A percentile compares a stretch with the other conserved stretches of the same genome.
Evolutionary conservation across 441 rosid species (phyloP).

Genomic region (Syzygium syzygioides): DNA sequence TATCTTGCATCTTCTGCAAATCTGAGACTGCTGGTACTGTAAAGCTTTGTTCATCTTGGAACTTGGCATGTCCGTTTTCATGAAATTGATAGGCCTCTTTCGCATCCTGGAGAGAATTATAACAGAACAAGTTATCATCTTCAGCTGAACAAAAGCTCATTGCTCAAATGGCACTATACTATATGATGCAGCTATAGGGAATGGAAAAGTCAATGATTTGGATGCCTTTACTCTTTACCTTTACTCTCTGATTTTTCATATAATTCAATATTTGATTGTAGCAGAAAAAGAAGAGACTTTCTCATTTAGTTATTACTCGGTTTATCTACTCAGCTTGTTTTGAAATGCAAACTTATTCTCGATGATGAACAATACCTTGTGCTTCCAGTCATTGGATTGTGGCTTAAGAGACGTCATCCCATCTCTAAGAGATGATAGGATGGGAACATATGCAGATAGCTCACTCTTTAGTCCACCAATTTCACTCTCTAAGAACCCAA

Average conservation of each 20-base stretch:
- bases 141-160: neutral
- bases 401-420: slow-evolving; percentile 40
- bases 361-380: neutral
- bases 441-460: slow-evolving; percentile 48
- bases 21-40: slow-evolving; percentile 35
- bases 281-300: neutral
- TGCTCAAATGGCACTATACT: neutral
- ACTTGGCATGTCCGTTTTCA: slow-evolving; percentile 21
- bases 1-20: slow-evolving; percentile 58
- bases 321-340: neutral
- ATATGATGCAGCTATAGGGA: neutral
- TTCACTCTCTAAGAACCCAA: slow-evolving; percentile 44
- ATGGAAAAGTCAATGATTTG: neutral
- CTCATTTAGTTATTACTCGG: neutral
- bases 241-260: neutral
- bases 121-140: neutral
- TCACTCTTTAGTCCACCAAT: slow-evolving; percentile 41
- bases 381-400: slow-evolving; percentile 25
- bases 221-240: neutral
- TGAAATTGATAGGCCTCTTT: slow-evolving; percentile 23
- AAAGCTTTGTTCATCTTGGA: slow-evolving; percentile 7
- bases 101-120: slow-evolving; percentile 31
- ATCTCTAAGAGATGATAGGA: slow-evolving; percentile 35
- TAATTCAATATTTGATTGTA: neutral
- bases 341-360: neutral